Evolutionary conservation across 495 filamentous ascomycete genomes (phyloP), one percentile per base, ranked within the genome.

Genomic region (Viridothelium virens): DNA sequence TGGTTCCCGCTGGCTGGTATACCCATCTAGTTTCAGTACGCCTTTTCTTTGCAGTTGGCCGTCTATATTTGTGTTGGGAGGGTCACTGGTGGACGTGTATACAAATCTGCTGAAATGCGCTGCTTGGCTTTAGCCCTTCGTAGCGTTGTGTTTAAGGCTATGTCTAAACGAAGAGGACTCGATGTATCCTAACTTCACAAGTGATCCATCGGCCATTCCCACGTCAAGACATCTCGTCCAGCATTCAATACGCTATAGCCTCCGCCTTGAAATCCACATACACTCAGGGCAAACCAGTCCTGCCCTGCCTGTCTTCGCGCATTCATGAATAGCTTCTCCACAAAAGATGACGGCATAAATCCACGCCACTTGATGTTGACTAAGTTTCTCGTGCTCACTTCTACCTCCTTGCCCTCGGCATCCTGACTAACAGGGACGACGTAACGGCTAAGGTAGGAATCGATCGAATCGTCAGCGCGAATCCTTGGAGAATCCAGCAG

Each of bases 371-470:
- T 66, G 41, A 77, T 37, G 2, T 61, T 56, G 16, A 72, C 69
- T 16, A 78, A 69, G 53, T 71, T 62, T 61, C 50, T 38, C 14
- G 33, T 64, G 3, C 62, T 38, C 63, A 63, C 33, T 47, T 38
- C 4, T 16, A 11, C 33, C 33, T 38, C 53, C 44, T 25, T 18
- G n/a, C 41, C 38, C 38, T n/a, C 37, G 11, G 36, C 33, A 3
- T 38, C 61, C 11, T 41, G 44, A 37, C 74, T 71, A 0, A 79
- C 79, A 14, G 89, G 89, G 6, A 87, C 79, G n/a, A 78, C 72
- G 74, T 97, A 98, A n/a, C 89, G 85, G 64, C 86, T 86, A 12
- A 98, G 79, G 70, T 88, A 93, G 0, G 91, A 80, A 74, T 97
- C 91, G 59, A 96, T 83, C 16, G 79, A 76, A 74, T 96, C 91